phyloP scores from a whole-genome alignment of 192 early-diverging fungal species.

The Martensiomyces pterosporus region DNA sequence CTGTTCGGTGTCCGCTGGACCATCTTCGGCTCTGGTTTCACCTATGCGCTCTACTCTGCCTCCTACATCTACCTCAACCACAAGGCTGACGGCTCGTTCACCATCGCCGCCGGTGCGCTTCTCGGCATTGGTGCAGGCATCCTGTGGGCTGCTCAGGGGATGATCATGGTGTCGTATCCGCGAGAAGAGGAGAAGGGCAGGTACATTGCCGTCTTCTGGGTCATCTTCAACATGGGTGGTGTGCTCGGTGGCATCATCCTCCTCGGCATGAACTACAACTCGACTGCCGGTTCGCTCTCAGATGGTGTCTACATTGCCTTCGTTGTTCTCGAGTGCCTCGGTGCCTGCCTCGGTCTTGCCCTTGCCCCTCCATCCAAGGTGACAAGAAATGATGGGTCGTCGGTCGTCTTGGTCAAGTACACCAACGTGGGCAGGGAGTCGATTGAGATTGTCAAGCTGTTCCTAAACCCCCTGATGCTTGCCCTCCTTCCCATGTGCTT shows the following conservation, averaged over 20 bases:
- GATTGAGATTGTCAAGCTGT: slow-evolving; percentile 55
- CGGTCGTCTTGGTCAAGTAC: slow-evolving; percentile 55
- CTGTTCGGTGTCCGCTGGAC: slow-evolving; percentile 68
- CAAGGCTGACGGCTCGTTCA: slow-evolving; percentile 55
- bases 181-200: slow-evolving; percentile 72
- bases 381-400: slow-evolving; percentile 65
- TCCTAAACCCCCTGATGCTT: slow-evolving; percentile 67
- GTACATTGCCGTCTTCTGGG: slow-evolving; percentile 79
- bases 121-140: slow-evolving; percentile 77
- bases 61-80: slow-evolving; percentile 65
- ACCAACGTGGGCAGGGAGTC: slow-evolving; percentile 58
- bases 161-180: slow-evolving; percentile 81
- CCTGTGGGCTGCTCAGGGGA: slow-evolving; percentile 64
- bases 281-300: slow-evolving; percentile 50
- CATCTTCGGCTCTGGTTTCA: slow-evolving; percentile 58
- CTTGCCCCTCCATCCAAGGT: slow-evolving; percentile 59
- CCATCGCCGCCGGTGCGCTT: slow-evolving; percentile 65
- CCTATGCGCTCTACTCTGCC: slow-evolving; percentile 71
- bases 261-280: slow-evolving; percentile 64
- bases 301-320: slow-evolving; percentile 70
- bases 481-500: slow-evolving; percentile 68
- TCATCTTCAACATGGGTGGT: slow-evolving; percentile 72
- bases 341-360: slow-evolving; percentile 53
- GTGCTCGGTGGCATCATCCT: slow-evolving; percentile 68
- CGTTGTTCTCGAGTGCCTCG: slow-evolving; percentile 68